Base-by-base conservation (phyloP, 2,329 filamentous ascomycete genomes). In the Colletotrichum brevisporum region DNA sequence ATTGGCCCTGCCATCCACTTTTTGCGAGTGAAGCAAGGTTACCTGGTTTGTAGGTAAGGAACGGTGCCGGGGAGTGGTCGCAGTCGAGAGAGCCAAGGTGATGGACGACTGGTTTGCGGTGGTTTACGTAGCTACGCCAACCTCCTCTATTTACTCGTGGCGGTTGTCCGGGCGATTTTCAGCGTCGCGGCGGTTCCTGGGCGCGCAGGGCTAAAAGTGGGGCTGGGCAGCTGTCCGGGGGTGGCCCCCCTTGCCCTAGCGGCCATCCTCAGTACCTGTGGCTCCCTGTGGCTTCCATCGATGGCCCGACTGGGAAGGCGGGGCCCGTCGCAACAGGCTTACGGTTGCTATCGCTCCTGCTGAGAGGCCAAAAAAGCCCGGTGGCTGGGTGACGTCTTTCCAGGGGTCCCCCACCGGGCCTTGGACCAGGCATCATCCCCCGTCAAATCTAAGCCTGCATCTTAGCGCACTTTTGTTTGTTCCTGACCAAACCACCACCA, bases 91-190 rank as follows among this genome's bases (percentile, higher is more conserved):
- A 36, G 54, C 48, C 43, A 55, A 67, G 39, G 53, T 57, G 50
- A 27, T 21, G 53, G 48, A 10, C 43, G 31, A 50, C 47, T 36
- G 31, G 31, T 36, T 36, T 36, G 18, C 54, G 41, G 36, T 66
- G 6, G 51, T 51, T 70, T 69, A 71, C 67, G 70, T 63, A 71
- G 63, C 67, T 69, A 66, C 67, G 67, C 67, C 67, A 70, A 70
- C 67, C 67, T 70, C 67, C 67, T 70, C 67, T 72, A 71, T 71
- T 71, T 72, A 72, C 65, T 68, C 48, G 60, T 69, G 67, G 62
- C 43, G 36, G 70, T 72, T 72, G 70, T 55, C 70, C 48, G 63
- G 70, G 69, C 64, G 60, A 71, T 71, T 67, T 13, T n/a, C 55
- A 67, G 67, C 67, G 51, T 69, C 18, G 67, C 55, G 66, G 67